phyloP scores from a whole-genome alignment of 305 asterid genomes.

The Ruellia speciosa region DNA sequence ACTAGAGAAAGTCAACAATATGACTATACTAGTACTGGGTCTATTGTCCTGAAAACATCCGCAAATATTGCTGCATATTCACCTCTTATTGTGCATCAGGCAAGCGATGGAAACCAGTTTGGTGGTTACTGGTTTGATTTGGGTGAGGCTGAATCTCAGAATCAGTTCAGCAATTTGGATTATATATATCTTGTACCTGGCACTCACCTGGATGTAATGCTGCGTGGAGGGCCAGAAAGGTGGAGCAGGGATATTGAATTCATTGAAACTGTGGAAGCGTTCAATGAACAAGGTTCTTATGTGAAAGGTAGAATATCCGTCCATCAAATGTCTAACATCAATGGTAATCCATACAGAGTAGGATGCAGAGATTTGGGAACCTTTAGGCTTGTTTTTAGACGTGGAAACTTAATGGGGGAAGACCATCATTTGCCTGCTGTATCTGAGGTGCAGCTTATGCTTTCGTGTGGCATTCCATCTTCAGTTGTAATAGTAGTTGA shows the following conservation, averaged over 20 bases:
- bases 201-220: conserved; percentile 59
- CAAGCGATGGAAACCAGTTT: conserved; percentile 77
- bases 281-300: conserved; percentile 29
- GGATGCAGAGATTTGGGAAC: conserved; percentile 59
- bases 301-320: conserved; percentile 30
- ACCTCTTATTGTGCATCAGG: conserved; percentile 71
- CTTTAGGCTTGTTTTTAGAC: conserved; percentile 53
- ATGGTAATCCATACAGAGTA: conserved; percentile 59
- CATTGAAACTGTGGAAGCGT: conserved; percentile 49
- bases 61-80: conserved; percentile 53
- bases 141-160: conserved; percentile 38
- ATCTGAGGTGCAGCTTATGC: conserved; percentile 55
- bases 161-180: conserved; percentile 44
- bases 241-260: conserved; percentile 71
- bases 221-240: conserved; percentile 73
- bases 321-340: conserved; percentile 34
- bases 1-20: conserved; percentile 46
- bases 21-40: conserved; percentile 42
- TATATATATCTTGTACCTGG: conserved; percentile 64
- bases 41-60: conserved; percentile 53
- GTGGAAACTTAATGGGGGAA: conserved; percentile 78
- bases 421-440: conserved; percentile 63
- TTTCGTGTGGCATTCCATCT: conserved; percentile 61
- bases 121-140: conserved; percentile 82
- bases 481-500: conserved; percentile 63